Evolutionary conservation across 1,139 yeast species (phyloP), one percentile per base, ranked within the genome.

Genomic region (Candida frijolesensis): DNA sequence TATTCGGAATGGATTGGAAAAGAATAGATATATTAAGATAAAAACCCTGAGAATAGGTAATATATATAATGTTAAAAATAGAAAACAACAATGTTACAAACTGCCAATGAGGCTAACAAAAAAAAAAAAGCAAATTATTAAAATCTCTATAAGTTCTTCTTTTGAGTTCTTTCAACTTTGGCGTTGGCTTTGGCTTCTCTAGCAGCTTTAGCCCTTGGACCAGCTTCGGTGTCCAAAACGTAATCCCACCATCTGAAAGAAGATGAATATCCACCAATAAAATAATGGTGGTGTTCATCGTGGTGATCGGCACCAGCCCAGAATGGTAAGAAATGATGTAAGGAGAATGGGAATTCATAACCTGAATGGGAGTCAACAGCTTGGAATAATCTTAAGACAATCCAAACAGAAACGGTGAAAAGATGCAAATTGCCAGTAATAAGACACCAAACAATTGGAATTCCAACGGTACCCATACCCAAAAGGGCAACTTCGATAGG

Each of bases 291-390:
- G 68, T 92, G 98, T 66, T 89, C 90, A 67, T 92, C 98, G 66
- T 92, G 98, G 70, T 92, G 98, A 62, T 89, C 97, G 18, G 98
- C 97, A 53, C 98, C 98, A 15, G 98, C 96, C 98, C 98, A 92
- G 72, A 92, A 81, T 35, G 97, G 97, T 53, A 92, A 67, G 71
- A 91, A 84, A 64, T 91, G 89, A 72, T 89, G 92, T 65, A 92
- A 79, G 5, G 97, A 89, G 91, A 96, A 87, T 51, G 98, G 97
- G 81, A 92, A 92, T 64, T 92, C 97, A 71, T 92, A 92, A 51
- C 98, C 98, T 1, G 97, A 90, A 69, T 92, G 98, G 32, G 97
- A 87, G 67, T 92, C 98, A 51, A 92, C 91, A 8, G 98, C 98
- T 73, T 92, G 98, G 73, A 86, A 84, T 59, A 92, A 82, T 66